Evolutionary conservation across 2,329 filamentous ascomycete species (phyloP).

Genomic region (Huntiella decipiens): DNA sequence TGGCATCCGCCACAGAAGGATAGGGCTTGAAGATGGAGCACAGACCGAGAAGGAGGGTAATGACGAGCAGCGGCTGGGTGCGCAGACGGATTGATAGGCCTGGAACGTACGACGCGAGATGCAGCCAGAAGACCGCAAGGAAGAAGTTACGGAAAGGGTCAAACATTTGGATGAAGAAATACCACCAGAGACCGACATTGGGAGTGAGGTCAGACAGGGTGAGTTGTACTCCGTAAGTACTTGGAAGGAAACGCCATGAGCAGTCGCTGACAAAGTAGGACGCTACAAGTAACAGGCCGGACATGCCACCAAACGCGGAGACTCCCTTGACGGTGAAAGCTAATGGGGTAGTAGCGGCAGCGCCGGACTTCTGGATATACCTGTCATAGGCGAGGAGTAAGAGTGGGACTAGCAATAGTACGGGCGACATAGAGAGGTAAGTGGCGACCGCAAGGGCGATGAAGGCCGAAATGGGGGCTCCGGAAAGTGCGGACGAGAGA

Average conservation of each 20-base stretch:
- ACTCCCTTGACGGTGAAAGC: conserved; percentile 38
- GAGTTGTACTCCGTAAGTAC: conserved; percentile 85
- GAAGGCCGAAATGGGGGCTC: conserved; percentile 56
- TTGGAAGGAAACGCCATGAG: conserved; percentile 73
- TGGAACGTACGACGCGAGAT: conserved; percentile 75
- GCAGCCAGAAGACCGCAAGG: conserved; percentile 93
- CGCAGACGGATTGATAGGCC: conserved; percentile 69
- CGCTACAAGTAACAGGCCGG: conserved; percentile 46
- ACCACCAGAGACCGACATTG: conserved; percentile 97
- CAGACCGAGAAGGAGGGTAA: conserved; percentile 70
- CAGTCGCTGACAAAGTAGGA: conserved; percentile 55
- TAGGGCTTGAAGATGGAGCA: conserved; percentile 96
- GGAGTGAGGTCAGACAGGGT: conserved; percentile 82
- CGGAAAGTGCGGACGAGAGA: conserved; percentile 59
- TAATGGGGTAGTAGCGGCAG: conserved; percentile 17
- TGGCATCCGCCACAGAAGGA: conserved; percentile 77
- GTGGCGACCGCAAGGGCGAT: conserved; percentile 71
- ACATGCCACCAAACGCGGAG: conserved; percentile 30
- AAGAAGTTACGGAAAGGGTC: conserved; percentile 96
- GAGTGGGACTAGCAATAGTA: conserved; percentile 68
- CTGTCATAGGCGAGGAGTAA: conserved; percentile 64
- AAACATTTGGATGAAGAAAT: conserved; percentile 99
- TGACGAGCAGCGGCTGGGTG: conserved; percentile 67
- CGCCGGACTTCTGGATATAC: conserved; percentile 17
- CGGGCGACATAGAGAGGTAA: conserved; percentile 82